Conservation (phyloP, 2,329 filamentous ascomycete species). For the Microdochium trichocladiopsis region DNA sequence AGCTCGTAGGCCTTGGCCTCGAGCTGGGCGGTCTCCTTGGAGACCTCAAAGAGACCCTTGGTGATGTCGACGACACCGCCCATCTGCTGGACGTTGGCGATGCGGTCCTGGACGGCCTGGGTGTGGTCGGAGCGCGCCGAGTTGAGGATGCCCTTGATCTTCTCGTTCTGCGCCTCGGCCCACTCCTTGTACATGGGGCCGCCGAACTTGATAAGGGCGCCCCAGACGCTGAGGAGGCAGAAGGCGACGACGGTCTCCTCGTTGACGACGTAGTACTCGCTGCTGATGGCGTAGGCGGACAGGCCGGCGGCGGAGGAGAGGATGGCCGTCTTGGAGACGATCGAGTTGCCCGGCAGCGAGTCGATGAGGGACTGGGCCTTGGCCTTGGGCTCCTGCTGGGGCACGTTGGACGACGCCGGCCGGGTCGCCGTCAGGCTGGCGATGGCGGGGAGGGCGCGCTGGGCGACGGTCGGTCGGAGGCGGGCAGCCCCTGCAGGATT, state of each 20-base stretch:
- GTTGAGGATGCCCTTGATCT: conserved; percentile 94
- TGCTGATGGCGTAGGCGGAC: conserved; percentile 93
- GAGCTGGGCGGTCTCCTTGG: conserved; percentile 97
- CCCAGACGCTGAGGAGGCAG: conserved; percentile 90
- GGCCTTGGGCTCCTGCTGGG: conserved; percentile 85
- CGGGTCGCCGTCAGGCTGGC: conserved; percentile 61
- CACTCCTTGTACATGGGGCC: conserved; percentile 89
- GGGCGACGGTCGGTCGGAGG: conserved; percentile 74
- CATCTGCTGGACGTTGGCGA: conserved; percentile 92
- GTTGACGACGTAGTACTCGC: conserved; percentile 99
- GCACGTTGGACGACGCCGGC: conserved; percentile 71
- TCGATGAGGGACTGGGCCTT: conserved; percentile 96
- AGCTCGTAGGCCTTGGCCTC: conserved; percentile 96
- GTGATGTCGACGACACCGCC: conserved; percentile 91
- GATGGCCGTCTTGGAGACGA: conserved; percentile 94
- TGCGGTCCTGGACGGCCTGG: conserved; percentile 88
- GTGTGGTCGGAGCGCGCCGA: conserved; percentile 91
- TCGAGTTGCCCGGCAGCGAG: conserved; percentile 81
- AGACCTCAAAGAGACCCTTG: conserved; percentile 94
- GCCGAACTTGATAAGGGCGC: conserved; percentile 84
- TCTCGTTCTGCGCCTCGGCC: conserved; percentile 81
- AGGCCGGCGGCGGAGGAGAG: conserved; percentile 88
- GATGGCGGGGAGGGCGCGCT: conserved; percentile 69
- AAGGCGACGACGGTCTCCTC: conserved; percentile 95
- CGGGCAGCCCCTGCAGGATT: conserved; percentile 69